Percentiles rank a stretch among this genome's conserved stretches.
These are phyloP conservation scores for Funneliformis caledonium DNA, from an alignment of 371 early-diverging fungal genomes.

Conservation along the genomic window DNA sequence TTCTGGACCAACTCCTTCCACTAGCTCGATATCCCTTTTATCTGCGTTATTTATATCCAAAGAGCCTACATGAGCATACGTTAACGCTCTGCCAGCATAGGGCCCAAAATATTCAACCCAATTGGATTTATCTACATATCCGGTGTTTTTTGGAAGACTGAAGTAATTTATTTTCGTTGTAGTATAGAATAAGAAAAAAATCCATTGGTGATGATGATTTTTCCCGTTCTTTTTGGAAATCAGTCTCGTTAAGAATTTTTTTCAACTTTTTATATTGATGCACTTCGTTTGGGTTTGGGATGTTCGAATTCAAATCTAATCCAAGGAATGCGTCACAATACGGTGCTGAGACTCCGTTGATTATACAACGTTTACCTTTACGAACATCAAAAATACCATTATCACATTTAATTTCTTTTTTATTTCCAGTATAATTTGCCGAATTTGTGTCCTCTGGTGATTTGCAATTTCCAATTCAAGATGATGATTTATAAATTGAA, in stretches of 20 bases:
- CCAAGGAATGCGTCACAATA: constrained; percentile 40
- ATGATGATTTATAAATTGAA: constrained; percentile 44
- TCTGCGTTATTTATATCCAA: constrained; percentile 43
- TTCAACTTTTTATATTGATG: constrained; percentile 45
- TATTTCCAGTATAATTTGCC: neutral
- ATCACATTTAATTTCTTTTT: constrained; percentile 37
- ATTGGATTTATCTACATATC: constrained; percentile 44
- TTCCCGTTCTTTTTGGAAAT: no score
- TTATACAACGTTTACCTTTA: constrained; percentile 41
- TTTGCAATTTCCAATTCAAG: constrained; percentile 35
- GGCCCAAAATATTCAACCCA: constrained; percentile 45
- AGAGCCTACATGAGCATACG: constrained; percentile 42
- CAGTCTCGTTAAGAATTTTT: constrained; percentile 34
- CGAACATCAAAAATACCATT: constrained; percentile 21
- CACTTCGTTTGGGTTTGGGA: constrained; percentile 37
- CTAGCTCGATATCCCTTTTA: neutral
- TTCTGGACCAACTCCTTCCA: no score
- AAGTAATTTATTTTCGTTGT: constrained; percentile 34
- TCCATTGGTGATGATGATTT: no score
- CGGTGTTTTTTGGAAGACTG: constrained; percentile 42
- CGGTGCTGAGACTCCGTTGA: constrained; percentile 40
- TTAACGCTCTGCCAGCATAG: constrained; percentile 44
- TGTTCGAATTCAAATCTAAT: constrained; percentile 29
- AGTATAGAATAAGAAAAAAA: no score
- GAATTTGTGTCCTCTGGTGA: constrained; percentile 41